Base-by-base conservation (phyloP, 73 alveolate species). In the Paramecium tetraurelia region DNA sequence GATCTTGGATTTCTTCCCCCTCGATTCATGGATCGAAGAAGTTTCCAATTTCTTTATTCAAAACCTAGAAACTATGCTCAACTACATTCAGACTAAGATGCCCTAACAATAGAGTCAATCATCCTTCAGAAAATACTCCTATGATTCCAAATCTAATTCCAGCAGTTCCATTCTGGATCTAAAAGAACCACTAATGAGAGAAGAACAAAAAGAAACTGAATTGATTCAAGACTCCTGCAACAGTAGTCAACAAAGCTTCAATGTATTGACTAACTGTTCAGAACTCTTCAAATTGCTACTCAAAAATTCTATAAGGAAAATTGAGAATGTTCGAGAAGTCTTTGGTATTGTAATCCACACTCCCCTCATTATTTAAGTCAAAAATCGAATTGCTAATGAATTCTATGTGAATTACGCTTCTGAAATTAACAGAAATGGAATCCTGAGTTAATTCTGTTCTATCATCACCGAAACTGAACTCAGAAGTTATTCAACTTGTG, bases 391-490 rank as follows among this genome's bases (percentile, higher is more conserved):
- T 5, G 58, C 87, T 18, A 10, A 75, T n/a, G 41, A 75, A 75
- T 75, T 75, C n/a, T 75, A 75, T 35, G 59, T 14, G 2, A 75
- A 75, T 43, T 75, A 75, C 18, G 10, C 59, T 16, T 75, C 58
- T 33, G 87, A 75, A 75, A 36, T 75, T 35, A 40, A 75, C 18
- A 33, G 59, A 75, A 75, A 33, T 40, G 38, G 59, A 4, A 33
- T 75, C 3, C 20, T 75, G 5, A 75, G 48, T 21, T 44, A 75
- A 36, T 75, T 75, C n/a, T 75, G 87, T 6, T 29, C 87, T 44
- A 75, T 75, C 5, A 75, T 75, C 5, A 75, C 87, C n/a, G 87
- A 75, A 44, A 75, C 87, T 14, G 87, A 75, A 75, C 10, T 75
- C 3, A 1, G 87, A 24, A 75, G 59, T 10, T 75, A 75, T 40